Evolutionary conservation across 805 yeast genomes (phyloP).

Genomic region (Hanseniaspora guilliermondii): DNA sequence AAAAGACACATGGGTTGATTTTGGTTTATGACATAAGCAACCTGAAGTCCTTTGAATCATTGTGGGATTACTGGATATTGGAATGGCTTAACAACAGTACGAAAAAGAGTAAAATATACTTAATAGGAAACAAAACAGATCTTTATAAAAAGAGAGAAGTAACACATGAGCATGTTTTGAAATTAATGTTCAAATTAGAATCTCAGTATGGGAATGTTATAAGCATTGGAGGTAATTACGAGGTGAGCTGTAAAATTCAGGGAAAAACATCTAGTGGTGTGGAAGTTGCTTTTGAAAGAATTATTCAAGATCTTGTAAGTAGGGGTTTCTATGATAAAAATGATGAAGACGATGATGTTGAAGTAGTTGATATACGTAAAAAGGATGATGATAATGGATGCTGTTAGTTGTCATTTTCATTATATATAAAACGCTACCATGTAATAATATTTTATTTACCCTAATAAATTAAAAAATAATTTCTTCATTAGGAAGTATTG

Average conservation of each 20-base stretch:
- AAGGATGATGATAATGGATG: background rate
- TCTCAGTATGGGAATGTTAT: slow-evolving; percentile 23
- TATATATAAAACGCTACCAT: background rate
- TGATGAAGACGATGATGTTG: background rate
- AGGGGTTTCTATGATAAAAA: slow-evolving; percentile 30
- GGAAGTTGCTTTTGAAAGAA: slow-evolving; percentile 29
- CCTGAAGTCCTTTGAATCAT: slow-evolving; percentile 28
- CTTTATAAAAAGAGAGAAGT: slow-evolving; percentile 29
- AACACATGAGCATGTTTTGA: slow-evolving; percentile 30
- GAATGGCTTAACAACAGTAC: slow-evolving; percentile 30
- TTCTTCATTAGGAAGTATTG: background rate
- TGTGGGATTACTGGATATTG: slow-evolving; percentile 32
- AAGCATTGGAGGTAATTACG: slow-evolving; percentile 32
- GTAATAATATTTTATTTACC: background rate
- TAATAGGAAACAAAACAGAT: slow-evolving; percentile 38
- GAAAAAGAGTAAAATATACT: slow-evolving; percentile 23
- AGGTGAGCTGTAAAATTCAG: slow-evolving; percentile 35
- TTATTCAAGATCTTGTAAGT: slow-evolving; percentile 32
- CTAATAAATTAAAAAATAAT: background rate
- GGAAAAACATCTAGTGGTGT: slow-evolving; percentile 24
- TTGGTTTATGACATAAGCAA: slow-evolving; percentile 36
- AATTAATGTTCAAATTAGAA: slow-evolving; percentile 25
- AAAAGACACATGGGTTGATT: slow-evolving; percentile 37
- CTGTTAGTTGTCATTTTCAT: background rate
- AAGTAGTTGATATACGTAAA: background rate